Conservation (phyloP, 176 grass and related monocot species). For the Triticum dicoccoides region DNA sequence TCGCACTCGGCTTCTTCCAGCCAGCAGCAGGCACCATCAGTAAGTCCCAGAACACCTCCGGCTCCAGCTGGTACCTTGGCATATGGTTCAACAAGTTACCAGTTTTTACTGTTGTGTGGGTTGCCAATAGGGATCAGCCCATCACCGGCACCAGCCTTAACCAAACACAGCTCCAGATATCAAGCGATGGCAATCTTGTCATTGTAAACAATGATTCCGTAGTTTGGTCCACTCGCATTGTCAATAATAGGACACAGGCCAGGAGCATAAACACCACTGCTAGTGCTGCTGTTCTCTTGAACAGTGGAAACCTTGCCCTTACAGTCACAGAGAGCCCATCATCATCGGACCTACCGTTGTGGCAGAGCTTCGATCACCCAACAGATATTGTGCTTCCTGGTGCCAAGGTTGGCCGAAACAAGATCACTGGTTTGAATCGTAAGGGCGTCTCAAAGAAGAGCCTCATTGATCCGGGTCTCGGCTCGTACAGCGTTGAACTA, state of each 20-base stretch:
- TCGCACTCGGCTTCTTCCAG: conserved; percentile 56
- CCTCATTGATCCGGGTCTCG: neutral
- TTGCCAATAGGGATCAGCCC: neutral
- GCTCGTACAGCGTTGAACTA: neutral
- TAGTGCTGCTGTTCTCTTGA: neutral
- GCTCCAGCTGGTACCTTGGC: neutral
- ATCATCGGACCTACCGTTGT: neutral
- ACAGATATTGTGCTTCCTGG: neutral
- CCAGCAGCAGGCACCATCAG: neutral
- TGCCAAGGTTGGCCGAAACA: neutral
- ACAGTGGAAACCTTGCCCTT: neutral
- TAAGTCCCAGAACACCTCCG: neutral
- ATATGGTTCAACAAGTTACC: neutral
- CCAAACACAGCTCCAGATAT: neutral
- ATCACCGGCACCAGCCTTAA: neutral
- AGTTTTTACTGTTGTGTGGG: neutral
- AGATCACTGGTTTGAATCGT: neutral
- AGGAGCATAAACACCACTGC: neutral
- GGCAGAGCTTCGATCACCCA: neutral
- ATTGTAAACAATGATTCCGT: neutral
- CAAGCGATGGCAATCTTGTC: neutral
- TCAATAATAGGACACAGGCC: neutral
- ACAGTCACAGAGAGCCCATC: neutral
- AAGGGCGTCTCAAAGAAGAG: neutral
- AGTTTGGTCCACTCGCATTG: neutral